Percentiles rank a stretch among this genome's conserved stretches.
phyloP scores from a whole-genome alignment of 345 rosid genomes.

The Linum tenue region DNA sequence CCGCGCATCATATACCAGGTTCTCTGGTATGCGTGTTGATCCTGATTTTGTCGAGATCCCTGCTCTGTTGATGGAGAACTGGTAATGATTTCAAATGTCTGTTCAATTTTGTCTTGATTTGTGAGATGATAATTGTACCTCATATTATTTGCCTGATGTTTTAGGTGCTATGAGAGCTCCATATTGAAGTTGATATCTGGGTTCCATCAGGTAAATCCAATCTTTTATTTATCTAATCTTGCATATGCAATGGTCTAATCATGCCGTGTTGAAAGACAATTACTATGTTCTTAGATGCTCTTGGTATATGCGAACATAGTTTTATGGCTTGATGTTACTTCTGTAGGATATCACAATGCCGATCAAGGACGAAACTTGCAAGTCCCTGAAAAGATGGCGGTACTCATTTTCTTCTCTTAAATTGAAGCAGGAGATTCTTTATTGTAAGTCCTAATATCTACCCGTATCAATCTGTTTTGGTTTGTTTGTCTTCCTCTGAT shows the following conservation, averaged over 20 bases:
- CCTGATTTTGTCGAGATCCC: slow-evolving; percentile 95
- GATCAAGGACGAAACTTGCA: slow-evolving; percentile 66
- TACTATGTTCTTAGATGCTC: not conserved
- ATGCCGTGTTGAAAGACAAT: not conserved
- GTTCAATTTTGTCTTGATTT: slow-evolving; percentile 4
- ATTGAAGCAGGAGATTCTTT: slow-evolving; percentile 84
- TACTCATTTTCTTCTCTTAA: slow-evolving; percentile 75
- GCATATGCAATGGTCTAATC: not conserved
- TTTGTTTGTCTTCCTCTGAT: not conserved
- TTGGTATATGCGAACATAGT: not conserved
- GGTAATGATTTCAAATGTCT: slow-evolving; percentile 29
- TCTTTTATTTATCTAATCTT: not conserved
- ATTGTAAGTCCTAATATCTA: slow-evolving; percentile 46
- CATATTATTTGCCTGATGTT: slow-evolving; percentile 18
- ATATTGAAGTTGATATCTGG: slow-evolving; percentile 88
- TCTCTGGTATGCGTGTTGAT: slow-evolving; percentile 78
- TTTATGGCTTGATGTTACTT: not conserved
- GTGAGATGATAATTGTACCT: slow-evolving; percentile 3
- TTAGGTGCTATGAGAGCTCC: slow-evolving; percentile 88
- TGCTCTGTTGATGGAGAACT: slow-evolving; percentile 68
- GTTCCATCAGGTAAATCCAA: slow-evolving; percentile 67
- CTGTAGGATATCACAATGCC: slow-evolving; percentile 81
- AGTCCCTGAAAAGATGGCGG: slow-evolving; percentile 71
- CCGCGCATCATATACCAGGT: slow-evolving; percentile 76
- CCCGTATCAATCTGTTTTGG: not conserved